phyloP scores from a whole-genome alignment of 176 grass and related monocot species.

The Zea luxurians region DNA sequence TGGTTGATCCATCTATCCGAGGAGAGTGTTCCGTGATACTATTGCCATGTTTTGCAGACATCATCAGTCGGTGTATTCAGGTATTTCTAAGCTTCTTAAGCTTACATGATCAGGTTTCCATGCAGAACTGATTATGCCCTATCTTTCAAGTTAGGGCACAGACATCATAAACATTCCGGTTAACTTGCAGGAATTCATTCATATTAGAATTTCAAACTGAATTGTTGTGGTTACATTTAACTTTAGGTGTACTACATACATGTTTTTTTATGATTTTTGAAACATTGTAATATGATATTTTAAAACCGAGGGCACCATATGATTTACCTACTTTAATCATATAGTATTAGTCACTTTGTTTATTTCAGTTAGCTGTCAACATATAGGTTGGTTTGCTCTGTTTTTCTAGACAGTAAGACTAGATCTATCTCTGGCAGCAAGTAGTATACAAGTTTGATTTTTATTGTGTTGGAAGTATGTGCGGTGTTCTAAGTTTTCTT shows the following conservation, averaged over 20 bases:
- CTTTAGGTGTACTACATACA: no score
- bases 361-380: not conserved
- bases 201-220: not conserved
- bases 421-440: not conserved
- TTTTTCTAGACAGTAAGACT: not conserved
- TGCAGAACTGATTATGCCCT: constrained; percentile 3
- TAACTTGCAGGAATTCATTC: constrained; percentile 13
- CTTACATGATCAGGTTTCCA: constrained; percentile 20
- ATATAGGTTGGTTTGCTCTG: not conserved
- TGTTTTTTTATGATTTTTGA: no score
- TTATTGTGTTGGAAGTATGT: not conserved
- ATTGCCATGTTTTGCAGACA: constrained; percentile 74
- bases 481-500: not conserved
- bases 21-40: constrained; percentile 58
- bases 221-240: no score
- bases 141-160: constrained; percentile 8
- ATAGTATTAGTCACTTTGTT: not conserved
- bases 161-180: constrained; percentile 1
- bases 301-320: no score
- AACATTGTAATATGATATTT: no score
- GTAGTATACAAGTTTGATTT: not conserved
- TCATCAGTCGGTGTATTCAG: constrained; percentile 71
- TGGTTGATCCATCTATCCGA: constrained; percentile 65
- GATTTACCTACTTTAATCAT: not conserved
- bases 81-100: constrained; percentile 39